These are phyloP conservation scores for Herpetomonas tarakana DNA, from an alignment of 208 protist species.

Conservation along the genomic window DNA sequence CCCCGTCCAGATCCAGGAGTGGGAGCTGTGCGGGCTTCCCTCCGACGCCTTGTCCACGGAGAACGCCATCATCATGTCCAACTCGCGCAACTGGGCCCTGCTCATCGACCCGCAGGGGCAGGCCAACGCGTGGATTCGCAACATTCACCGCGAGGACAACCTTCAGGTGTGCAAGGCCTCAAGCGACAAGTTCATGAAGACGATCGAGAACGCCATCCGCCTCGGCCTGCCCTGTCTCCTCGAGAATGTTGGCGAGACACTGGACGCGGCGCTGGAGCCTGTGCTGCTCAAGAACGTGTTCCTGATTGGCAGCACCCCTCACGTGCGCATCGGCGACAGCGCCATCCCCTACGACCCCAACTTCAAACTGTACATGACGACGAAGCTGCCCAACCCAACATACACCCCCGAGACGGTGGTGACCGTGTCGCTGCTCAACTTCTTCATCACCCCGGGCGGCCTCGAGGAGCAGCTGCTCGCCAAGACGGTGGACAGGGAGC, in stretches of 20 bases:
- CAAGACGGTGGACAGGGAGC: slow-evolving; percentile 96
- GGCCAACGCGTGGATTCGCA: slow-evolving; percentile 97
- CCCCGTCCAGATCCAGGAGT: slow-evolving; percentile 94
- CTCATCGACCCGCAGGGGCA: slow-evolving; percentile 98
- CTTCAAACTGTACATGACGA: slow-evolving; percentile 98
- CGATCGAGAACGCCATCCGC: slow-evolving; percentile 95
- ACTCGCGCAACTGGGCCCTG: slow-evolving; percentile 95
- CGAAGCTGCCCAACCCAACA: slow-evolving; percentile 96
- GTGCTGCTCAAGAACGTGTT: slow-evolving; percentile 95
- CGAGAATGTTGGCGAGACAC: slow-evolving; percentile 94
- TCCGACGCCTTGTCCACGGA: slow-evolving; percentile 95
- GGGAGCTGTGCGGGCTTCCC: slow-evolving; percentile 95
- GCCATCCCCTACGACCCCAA: slow-evolving; percentile 95
- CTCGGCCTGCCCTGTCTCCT: slow-evolving; percentile 96
- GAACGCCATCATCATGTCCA: slow-evolving; percentile 96
- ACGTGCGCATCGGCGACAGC: slow-evolving; percentile 97
- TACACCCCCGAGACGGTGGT: slow-evolving; percentile 96
- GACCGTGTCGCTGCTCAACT: slow-evolving; percentile 98
- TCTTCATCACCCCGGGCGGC: slow-evolving; percentile 96
- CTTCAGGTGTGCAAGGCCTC: slow-evolving; percentile 96
- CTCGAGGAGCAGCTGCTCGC: slow-evolving; percentile 97
- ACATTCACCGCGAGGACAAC: slow-evolving; percentile 92
- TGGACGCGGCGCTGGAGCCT: slow-evolving; percentile 96
- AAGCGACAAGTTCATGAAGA: slow-evolving; percentile 94
- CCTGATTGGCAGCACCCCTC: slow-evolving; percentile 89